Base-by-base conservation (phyloP, 1,284 basidiomycete genomes). In the Leccinum angustisporum region DNA sequence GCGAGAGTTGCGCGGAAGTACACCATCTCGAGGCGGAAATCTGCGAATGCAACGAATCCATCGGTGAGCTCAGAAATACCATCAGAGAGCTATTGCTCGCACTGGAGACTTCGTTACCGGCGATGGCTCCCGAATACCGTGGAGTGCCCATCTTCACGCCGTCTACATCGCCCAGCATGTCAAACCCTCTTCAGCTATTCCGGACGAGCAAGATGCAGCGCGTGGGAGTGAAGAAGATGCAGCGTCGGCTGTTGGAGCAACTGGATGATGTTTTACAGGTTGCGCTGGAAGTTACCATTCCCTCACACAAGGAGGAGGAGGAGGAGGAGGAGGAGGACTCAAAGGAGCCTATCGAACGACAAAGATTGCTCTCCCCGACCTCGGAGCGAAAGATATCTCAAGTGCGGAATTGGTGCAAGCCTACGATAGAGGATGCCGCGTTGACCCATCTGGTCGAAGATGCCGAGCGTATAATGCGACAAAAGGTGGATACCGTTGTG, bases 21-120 rank as follows among this genome's bases (percentile, higher is more conserved):
- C 97, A 99, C 76, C 89, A 95, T 52, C 83, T 99, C 65, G 97
- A 99, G 77, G 95, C 97, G 48, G 95, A 98, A 77, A 95, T 99
- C 65, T 81, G 85, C 33, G 92, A 95, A 71, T 94, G 91, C 79
- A 97, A 99, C 78, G 97, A 99, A 74, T 90, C 88, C 30, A 90
- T 99, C 59, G 78, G 83, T 10, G 97, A 99, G 72, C 82, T 99
- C 58, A 84, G 87, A 61, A 91, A 87, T 70, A 91, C 92, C 2
- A 90, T 95, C 66, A 85, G 87, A 59, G 90, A 92, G 54, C 82
- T 97, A 50, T 81, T 80, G 56, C 74, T 77, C 38, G 83, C 87
- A 38, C 78, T 97, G 66, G 85, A 87, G 69, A 82, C 84, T 56
- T 81, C 85, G 18, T 87, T 88, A 7, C 82, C 87, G 27, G 78